Conservation (phyloP, 768 basidiomycete genomes). For the Kwoniella dendrophila region DNA sequence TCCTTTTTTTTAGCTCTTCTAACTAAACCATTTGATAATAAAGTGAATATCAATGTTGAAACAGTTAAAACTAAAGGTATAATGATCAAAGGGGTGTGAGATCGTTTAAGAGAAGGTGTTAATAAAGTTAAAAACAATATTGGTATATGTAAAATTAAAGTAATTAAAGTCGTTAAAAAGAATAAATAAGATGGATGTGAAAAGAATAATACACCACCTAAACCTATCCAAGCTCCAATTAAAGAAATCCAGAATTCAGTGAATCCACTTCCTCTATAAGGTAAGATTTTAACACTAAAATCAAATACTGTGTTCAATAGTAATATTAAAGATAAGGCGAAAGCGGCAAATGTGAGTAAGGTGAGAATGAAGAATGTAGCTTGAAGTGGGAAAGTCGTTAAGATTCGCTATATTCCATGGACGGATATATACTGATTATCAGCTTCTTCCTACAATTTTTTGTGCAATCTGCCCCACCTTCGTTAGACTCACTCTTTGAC, state of each 20-base stretch:
- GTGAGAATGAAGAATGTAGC: constrained; percentile 43
- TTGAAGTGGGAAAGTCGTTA: constrained; percentile 50
- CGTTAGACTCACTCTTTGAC: constrained; percentile 46
- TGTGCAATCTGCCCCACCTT: background rate
- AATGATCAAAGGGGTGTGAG: constrained; percentile 46
- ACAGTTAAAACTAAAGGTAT: constrained; percentile 45
- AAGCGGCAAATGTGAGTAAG: constrained; percentile 35
- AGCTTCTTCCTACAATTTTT: background rate
- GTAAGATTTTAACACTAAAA: constrained; percentile 29
- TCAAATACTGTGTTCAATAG: constrained; percentile 48
- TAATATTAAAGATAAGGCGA: constrained; percentile 45
- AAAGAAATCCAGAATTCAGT: constrained; percentile 51
- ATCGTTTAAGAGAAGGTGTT: constrained; percentile 37
- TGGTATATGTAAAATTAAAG: constrained; percentile 45
- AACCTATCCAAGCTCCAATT: constrained; percentile 51
- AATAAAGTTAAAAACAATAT: constrained; percentile 47
- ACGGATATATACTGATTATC: background rate
- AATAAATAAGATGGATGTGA: constrained; percentile 53
- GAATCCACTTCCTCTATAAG: constrained; percentile 52
- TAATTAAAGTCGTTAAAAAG: constrained; percentile 52
- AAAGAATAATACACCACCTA: constrained; percentile 52
- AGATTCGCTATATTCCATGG: constrained; percentile 36
- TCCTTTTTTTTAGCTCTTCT: constrained; percentile 46
- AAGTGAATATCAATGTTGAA: constrained; percentile 40
- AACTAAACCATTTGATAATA: constrained; percentile 49